Conservation (phyloP, 108 stramenopile genomes). For the Cyclotella baltica region DNA sequence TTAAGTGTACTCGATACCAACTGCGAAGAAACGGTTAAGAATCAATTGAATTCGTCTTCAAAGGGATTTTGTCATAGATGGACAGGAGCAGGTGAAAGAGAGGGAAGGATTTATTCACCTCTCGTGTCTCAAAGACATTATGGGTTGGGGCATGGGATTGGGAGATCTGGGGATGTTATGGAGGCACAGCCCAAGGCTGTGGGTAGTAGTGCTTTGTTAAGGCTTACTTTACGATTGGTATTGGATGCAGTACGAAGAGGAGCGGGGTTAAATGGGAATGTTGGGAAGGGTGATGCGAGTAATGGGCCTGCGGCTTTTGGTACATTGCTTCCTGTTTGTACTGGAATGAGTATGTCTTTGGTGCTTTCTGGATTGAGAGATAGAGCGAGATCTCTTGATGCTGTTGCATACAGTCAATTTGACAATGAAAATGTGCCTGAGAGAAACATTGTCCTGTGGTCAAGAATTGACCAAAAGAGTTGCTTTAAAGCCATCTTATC, state of each 20-base stretch:
- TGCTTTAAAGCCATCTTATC: constrained; percentile 96
- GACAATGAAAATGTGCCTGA: constrained; percentile 15
- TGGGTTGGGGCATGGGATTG: constrained; percentile 97
- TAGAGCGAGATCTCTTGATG: constrained; percentile 37
- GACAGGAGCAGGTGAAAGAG: constrained; percentile 99
- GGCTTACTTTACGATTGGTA: constrained; percentile 79
- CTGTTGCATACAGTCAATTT: neutral
- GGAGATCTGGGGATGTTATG: constrained; percentile 96
- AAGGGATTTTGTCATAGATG: constrained; percentile 57
- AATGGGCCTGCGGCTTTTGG: constrained; percentile 73
- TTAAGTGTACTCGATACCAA: constrained; percentile 91
- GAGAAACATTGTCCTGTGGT: constrained; percentile 86
- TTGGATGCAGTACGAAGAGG: constrained; percentile 91
- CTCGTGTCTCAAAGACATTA: constrained; percentile 90
- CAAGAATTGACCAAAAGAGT: constrained; percentile 98
- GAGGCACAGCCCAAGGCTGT: constrained; percentile 99
- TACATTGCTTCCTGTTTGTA: constrained; percentile 92
- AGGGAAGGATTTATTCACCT: constrained; percentile 93
- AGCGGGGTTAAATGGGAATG: constrained; percentile 73
- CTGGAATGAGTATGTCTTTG: constrained; percentile 93
- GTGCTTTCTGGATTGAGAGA: constrained; percentile 75
- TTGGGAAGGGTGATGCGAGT: constrained; percentile 18
- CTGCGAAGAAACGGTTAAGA: constrained; percentile 65
- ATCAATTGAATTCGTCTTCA: constrained; percentile 1
- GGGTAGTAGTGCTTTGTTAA: constrained; percentile 92